Conservation (phyloP, 495 filamentous ascomycete species). For the Penicillium fimorum region DNA sequence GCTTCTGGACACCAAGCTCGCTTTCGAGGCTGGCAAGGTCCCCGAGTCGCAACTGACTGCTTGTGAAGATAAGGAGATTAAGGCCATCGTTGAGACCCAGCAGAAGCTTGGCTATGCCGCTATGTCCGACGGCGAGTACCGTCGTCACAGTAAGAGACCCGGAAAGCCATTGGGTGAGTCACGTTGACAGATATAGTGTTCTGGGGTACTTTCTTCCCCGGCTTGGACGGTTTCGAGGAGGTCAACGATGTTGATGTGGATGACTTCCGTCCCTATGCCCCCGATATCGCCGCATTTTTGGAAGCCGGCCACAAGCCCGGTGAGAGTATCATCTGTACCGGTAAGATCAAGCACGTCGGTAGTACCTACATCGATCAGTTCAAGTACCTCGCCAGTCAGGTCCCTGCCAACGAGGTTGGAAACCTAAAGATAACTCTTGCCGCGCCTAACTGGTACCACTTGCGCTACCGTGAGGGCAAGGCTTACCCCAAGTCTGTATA, state of each 20-base stretch:
- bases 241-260: slow-evolving; percentile 55
- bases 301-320: slow-evolving; percentile 71
- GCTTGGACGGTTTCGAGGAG: slow-evolving; percentile 68
- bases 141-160: slow-evolving; percentile 55
- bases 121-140: slow-evolving; percentile 75
- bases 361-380: slow-evolving; percentile 64
- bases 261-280: slow-evolving; percentile 73
- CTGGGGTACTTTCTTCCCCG: slow-evolving; percentile 75
- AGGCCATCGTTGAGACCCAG: slow-evolving; percentile 63
- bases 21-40: slow-evolving; percentile 50
- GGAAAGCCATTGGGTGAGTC: background rate
- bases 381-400: slow-evolving; percentile 62
- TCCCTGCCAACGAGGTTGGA: slow-evolving; percentile 57
- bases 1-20: slow-evolving; percentile 63
- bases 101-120: slow-evolving; percentile 64
- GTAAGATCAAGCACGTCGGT: slow-evolving; percentile 67
- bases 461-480: slow-evolving; percentile 67
- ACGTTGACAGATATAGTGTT: slow-evolving; percentile 44
- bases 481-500: slow-evolving; percentile 68
- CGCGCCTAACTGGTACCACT: slow-evolving; percentile 71
- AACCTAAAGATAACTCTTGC: slow-evolving; percentile 73
- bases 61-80: slow-evolving; percentile 66
- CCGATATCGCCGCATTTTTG: slow-evolving; percentile 73
- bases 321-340: slow-evolving; percentile 69
- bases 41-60: slow-evolving; percentile 37